Evolutionary conservation across 176 grass and related monocot genomes (phyloP).

Genomic region (Oryza glumipatula): DNA sequence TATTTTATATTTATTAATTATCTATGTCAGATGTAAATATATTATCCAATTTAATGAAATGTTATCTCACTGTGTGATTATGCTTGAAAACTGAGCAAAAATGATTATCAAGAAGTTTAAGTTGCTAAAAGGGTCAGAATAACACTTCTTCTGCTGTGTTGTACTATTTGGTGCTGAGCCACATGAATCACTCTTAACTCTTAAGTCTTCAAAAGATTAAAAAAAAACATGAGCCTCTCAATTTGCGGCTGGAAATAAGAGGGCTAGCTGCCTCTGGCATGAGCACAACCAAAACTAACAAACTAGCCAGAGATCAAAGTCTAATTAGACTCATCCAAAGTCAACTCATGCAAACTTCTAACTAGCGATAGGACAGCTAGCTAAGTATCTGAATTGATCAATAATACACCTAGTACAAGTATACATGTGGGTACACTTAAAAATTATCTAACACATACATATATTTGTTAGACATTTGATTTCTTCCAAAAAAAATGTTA

Average conservation of each 20-base stretch:
- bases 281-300: background rate
- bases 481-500: too few relatives aligned
- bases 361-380: background rate
- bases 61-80: background rate
- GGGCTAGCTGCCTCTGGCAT: background rate
- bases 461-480: background rate
- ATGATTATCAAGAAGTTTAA: background rate
- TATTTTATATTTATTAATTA: background rate
- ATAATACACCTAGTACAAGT: background rate
- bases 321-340: background rate
- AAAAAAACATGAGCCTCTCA: background rate
- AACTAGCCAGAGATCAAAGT: slow-evolving; percentile 5
- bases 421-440: background rate
- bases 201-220: background rate
- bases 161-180: background rate
- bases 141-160: background rate
- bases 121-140: background rate
- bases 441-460: background rate
- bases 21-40: background rate
- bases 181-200: background rate
- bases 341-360: slow-evolving; percentile 20
- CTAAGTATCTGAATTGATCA: background rate
- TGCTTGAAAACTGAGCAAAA: background rate
- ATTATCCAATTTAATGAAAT: background rate
- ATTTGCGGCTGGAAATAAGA: background rate